These are phyloP conservation scores for Phytophthora colocasiae DNA, from an alignment of 352 stramenopile species.

Conservation along the genomic window DNA sequence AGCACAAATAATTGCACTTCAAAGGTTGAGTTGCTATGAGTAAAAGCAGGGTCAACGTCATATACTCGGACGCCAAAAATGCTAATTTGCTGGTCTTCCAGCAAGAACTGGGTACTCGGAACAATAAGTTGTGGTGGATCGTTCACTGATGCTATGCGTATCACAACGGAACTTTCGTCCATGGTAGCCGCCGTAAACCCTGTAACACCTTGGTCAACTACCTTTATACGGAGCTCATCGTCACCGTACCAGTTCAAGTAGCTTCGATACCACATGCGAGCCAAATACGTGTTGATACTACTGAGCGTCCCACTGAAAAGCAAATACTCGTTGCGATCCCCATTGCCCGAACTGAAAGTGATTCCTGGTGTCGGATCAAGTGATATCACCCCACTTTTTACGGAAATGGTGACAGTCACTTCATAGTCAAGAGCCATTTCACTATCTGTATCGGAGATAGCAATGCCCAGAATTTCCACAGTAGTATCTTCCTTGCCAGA, in stretches of 20 bases:
- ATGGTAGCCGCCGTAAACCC: slow-evolving; percentile 51
- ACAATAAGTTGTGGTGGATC: slow-evolving; percentile 63
- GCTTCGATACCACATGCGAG: slow-evolving; percentile 54
- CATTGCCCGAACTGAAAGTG: slow-evolving; percentile 61
- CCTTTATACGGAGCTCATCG: slow-evolving; percentile 58
- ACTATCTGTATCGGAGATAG: slow-evolving; percentile 56
- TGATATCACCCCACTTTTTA: slow-evolving; percentile 63
- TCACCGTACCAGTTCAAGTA: slow-evolving; percentile 83
- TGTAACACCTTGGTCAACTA: slow-evolving; percentile 72
- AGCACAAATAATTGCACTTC: slow-evolving; percentile 68
- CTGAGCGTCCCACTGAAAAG: slow-evolving; percentile 70
- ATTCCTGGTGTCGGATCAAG: slow-evolving; percentile 65
- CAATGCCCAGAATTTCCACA: slow-evolving; percentile 46
- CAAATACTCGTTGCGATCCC: slow-evolving; percentile 57
- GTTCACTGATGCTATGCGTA: slow-evolving; percentile 68
- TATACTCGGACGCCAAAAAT: slow-evolving; percentile 74
- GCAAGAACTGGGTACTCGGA: slow-evolving; percentile 52
- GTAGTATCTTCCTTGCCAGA: slow-evolving; percentile 56
- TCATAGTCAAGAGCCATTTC: slow-evolving; percentile 69
- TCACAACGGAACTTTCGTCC: slow-evolving; percentile 41
- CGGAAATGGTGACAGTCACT: slow-evolving; percentile 62
- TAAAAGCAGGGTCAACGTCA: slow-evolving; percentile 57
- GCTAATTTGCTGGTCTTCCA: slow-evolving; percentile 67
- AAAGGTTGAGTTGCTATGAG: slow-evolving; percentile 49
- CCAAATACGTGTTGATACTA: slow-evolving; percentile 65